Evolutionary conservation across 2,329 filamentous ascomycete genomes (phyloP), one percentile per base, ranked within the genome.

Genomic region (Fusarium sp.): DNA sequence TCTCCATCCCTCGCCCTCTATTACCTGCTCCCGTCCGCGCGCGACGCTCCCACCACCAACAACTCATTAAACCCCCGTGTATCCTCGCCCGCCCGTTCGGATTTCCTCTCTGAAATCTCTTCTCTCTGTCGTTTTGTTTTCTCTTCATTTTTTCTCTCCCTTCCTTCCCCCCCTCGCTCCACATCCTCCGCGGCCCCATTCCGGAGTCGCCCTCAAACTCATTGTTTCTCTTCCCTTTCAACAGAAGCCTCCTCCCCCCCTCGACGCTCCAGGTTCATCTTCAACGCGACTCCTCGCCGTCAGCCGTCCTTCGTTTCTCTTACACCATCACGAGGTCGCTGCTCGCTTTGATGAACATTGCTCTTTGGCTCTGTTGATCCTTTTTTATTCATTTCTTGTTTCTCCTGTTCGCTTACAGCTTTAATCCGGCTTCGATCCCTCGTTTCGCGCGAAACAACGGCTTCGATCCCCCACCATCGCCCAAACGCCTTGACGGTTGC

Each of bases 351-450:
- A 79, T 72, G 76, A 76, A 70, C 74, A 72, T 73, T 72, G 68
- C 64, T 70, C 65, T 63, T 73, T 62, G 75, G 74, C 67, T 69
- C 72, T 76, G 73, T 78, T 78, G 73, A 79, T 76, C 76, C 72
- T 71, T 79, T 79, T 77, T 74, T 75, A 67, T 78, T 77, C 75
- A 44, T 62, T 71, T 72, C 74, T 72, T 77, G 59, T 74, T 74
- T 79, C 78, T 73, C 78, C 83, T 80, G 83, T 85, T 85, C 83
- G 82, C 77, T 81, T 83, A 81, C 81, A 81, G 79, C 80, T 82
- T 82, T 84, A 83, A 84, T 85, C 76, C 80, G 79, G 78, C 69
- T 51, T 78, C 73, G 72, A 77, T 78, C 75, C 69, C 71, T 67
- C 68, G 69, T 77, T 74, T 77, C 77, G 69, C 71, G 74, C 73